Evolutionary conservation across 352 stramenopile species (phyloP), one percentile per base, ranked within the genome.

Genomic region (Phytophthora chlamydospora): DNA sequence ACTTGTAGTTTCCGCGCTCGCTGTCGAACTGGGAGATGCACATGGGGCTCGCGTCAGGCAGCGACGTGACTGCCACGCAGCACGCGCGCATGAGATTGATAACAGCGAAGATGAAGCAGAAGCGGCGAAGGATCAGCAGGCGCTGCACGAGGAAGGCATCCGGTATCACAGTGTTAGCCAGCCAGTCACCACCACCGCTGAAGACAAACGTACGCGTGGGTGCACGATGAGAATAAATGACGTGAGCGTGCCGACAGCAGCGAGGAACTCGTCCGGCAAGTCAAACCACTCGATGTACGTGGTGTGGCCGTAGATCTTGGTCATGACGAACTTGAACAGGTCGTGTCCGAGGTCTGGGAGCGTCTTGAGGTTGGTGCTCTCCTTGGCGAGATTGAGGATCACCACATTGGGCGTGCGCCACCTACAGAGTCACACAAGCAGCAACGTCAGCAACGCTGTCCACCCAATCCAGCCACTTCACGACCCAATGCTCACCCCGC

Each of bases 61-160:
- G 75, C 29, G 87, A 95, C 33, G 87, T 95, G 24, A 90, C 85
- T n/a, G 87, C 85, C 36, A 95, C 87, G 47, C 83, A 93, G 49
- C 85, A 87, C n/a, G 82, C 87, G 51, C 87, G 80, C 78, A 95
- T 91, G 39, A 95, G 54, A 58, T 95, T 95, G 64, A 95, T 92
- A 63, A 83, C 84, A 1, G 85, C 85, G 36, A 93, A 95, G 49
- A 94, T 88, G 31, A 86, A 85, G 45, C 84, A 93, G 63, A 95
- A 88, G 39, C 87, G 84, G 17, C 87, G 87, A 32, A 95, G 40
- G 50, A 95, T 93, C 39, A 95, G 73, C 43, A 95, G 66, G 17
- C 83, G 81, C 86, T 95, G 51, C 8, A 66, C 2, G 13, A 47
- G 3, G 36, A 13, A 8, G 33, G 53, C 29, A 55, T 12, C 16